A percentile compares a stretch with the other conserved stretches of the same genome.
Evolutionary conservation across 2,329 filamentous ascomycete species (phyloP).

Genomic region (Monosporascus sp.): DNA sequence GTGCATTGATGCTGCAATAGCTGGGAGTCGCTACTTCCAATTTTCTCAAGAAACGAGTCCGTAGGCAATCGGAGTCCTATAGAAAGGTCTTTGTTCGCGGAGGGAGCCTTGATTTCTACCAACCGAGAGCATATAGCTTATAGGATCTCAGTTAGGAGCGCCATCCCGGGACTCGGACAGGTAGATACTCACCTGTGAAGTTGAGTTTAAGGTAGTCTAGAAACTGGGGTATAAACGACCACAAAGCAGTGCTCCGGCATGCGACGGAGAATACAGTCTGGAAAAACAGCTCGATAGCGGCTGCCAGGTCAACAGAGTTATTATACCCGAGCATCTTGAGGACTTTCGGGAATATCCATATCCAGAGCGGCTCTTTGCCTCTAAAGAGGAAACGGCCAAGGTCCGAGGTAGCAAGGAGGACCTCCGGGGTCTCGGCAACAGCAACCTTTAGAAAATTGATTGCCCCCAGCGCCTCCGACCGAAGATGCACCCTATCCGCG

Average conservation of each 20-base stretch:
- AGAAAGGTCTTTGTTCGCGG: constrained; percentile 22
- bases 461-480: constrained; percentile 62
- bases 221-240: constrained; percentile 39
- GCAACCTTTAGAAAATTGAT: constrained; percentile 72
- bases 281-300: constrained; percentile 50
- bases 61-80: constrained; percentile 34
- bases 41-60: constrained; percentile 27
- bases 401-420: constrained; percentile 48
- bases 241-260: constrained; percentile 39
- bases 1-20: constrained; percentile 29
- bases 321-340: constrained; percentile 51
- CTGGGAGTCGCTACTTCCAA: constrained; percentile 11
- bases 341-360: constrained; percentile 57
- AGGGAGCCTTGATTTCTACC: constrained; percentile 22
- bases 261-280: constrained; percentile 41
- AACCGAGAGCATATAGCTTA: constrained; percentile 17
- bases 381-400: constrained; percentile 42
- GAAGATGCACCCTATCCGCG: constrained; percentile 47
- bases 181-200: constrained; percentile 36
- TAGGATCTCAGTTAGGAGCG: constrained; percentile 10
- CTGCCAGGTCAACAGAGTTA: constrained; percentile 41
- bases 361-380: constrained; percentile 58
- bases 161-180: background rate
- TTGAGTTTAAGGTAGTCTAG: constrained; percentile 46
- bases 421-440: constrained; percentile 66